Base-by-base conservation (phyloP, 805 yeast species). In the Lachancea sp. region DNA sequence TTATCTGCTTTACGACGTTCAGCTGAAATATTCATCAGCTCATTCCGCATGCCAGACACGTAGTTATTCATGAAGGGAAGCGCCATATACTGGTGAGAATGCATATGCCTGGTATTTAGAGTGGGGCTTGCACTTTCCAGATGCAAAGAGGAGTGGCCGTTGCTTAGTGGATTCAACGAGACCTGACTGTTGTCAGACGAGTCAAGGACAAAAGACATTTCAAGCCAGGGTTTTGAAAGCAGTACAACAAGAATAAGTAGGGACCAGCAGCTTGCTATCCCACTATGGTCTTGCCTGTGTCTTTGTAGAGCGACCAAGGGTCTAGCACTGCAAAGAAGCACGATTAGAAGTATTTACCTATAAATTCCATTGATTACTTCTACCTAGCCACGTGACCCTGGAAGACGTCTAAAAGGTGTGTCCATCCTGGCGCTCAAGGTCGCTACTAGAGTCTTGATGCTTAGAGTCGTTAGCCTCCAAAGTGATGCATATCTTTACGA, bases 1-100 rank as follows among this genome's bases (percentile, higher is more conserved):
- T 44, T 44, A 4, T 44, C 47, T 20, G 30, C 20, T 22, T 39
- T 44, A n/a, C 43, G 39, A 18, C 47, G 36, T 26, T 44, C 47
- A 3, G 41, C 38, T 13, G 46, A 34, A 10, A 43, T 19, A 10
- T 43, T 35, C 36, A 33, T 37, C 18, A 31, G 20, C 11, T 36
- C 42, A 22, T 43, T 32, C 16, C 41, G 33, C 29, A 43, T 19
- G 11, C 42, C 42, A 13, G 46, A 38, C 3, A 43, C 18, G 27
- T 43, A 43, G 19, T 43, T 43, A 22, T 32, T 30, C 16, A 43
- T 19, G 26, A n/a, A 43, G 8, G 37, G 38, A 13, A 26, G 19
- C 2, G 42, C 26, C 13, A 11, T 31, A 27, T 30, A 37, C 15
- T 38, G 42, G 3, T 31, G 25, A 13, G 12, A 19, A 27, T 37